Base-by-base conservation (phyloP, 768 basidiomycete genomes). In the Asterophora lycoperdoides region DNA sequence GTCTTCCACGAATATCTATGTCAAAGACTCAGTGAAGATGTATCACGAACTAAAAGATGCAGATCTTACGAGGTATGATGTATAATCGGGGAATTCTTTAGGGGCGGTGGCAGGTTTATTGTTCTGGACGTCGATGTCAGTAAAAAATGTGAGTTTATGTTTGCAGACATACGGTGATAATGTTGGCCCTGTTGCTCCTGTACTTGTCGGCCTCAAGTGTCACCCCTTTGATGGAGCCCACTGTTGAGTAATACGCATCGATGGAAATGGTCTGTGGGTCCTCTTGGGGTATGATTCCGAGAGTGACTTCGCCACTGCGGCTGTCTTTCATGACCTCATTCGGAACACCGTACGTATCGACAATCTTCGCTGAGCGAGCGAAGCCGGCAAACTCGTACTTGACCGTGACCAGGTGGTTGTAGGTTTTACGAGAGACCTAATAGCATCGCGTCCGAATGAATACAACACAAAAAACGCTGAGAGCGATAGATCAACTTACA, bases 1-100 rank as follows among this genome's bases (percentile, higher is more conserved):
- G 23, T 51, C 50, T 35, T 51, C 50, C 19, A 51, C 30, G 41
- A 51, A 51, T 15, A 51, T 46, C 50, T 51, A 35, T 11, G 26
- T 18, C 33, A 28, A 1, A 6, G n/a, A 5, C 17, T 26, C 35
- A 5, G 20, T 42, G 13, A 20, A 26, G 6, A 3, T 20, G 15
- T 13, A 23, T 30, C 26, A 35, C 6, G 14, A 17, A 49, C 36
- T 9, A 30, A 23, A 23, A 11, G 17, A 5, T 5, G 2, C 7
- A n/a, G 28, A 28, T 34, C 41, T 42, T n/a, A 49, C 48, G 8
- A 49, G 35, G 41, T 20, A 49, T 1, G 40, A 43, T 2, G 40
- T 36, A 36, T 49, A 49, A 17, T 44, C 42, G 8, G 44, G 49
- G 35, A 51, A 44, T 28, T 44, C 34, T 14, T 34, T 20, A 10